phyloP scores from a whole-genome alignment of 208 protist genomes.

The Crithidia brevicula region DNA sequence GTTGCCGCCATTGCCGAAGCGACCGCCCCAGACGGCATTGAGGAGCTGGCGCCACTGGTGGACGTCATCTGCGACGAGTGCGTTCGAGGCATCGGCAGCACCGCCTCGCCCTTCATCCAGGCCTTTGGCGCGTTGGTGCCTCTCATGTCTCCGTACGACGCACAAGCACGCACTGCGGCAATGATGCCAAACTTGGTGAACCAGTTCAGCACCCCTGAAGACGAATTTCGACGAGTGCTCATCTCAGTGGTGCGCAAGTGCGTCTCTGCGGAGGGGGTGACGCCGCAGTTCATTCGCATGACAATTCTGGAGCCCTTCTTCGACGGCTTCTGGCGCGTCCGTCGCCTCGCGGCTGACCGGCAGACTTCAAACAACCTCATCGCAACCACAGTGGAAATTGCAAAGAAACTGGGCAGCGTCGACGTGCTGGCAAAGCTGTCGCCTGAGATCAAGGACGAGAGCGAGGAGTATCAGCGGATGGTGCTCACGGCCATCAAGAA shows the following conservation, averaged over 20 bases:
- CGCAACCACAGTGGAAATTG: constrained; percentile 97
- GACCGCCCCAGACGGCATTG: constrained; percentile 98
- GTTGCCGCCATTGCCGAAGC: constrained; percentile 97
- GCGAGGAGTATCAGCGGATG: constrained; percentile 97
- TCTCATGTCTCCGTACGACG: constrained; percentile 98
- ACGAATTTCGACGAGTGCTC: constrained; percentile 99
- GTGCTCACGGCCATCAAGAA: constrained; percentile 94
- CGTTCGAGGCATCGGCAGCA: constrained; percentile 94
- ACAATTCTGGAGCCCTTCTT: constrained; percentile 94
- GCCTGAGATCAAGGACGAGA: constrained; percentile 98
- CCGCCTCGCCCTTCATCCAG: constrained; percentile 97
- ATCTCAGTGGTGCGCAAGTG: constrained; percentile 99
- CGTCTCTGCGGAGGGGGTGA: constrained; percentile 97
- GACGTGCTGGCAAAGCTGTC: constrained; percentile 96
- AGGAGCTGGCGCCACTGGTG: constrained; percentile 97
- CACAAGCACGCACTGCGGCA: constrained; percentile 95
- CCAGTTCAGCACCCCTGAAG: constrained; percentile 95
- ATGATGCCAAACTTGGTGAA: constrained; percentile 97
- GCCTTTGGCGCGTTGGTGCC: constrained; percentile 99
- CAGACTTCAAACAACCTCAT: constrained; percentile 94
- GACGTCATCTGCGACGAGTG: constrained; percentile 97
- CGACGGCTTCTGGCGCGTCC: constrained; percentile 94
- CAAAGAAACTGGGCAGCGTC: constrained; percentile 94
- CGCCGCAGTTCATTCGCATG: constrained; percentile 90
- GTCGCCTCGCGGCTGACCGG: constrained; percentile 96